phyloP scores from a whole-genome alignment of 306 rosid genomes.

The Amphicarpaea edgeworthii region DNA sequence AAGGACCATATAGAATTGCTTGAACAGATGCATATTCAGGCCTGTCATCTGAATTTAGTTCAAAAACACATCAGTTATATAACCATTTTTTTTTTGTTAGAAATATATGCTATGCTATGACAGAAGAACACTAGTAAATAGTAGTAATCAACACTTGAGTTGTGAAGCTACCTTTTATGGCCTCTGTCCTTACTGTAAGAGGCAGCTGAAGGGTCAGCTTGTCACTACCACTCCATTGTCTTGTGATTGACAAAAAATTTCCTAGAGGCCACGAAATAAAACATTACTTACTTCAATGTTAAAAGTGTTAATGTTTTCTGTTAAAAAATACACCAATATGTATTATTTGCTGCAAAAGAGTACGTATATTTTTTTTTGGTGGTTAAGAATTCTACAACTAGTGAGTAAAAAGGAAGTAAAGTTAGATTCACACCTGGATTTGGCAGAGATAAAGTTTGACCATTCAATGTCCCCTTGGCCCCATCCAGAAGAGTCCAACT shows the following conservation, averaged over 20 bases:
- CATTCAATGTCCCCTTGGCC: constrained; percentile 63
- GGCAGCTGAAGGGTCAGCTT: constrained; percentile 75
- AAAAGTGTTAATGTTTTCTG: background rate
- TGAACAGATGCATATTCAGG: constrained; percentile 64
- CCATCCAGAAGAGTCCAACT: constrained; percentile 66
- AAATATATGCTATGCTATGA: background rate
- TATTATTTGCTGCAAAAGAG: background rate
- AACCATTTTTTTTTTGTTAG: background rate
- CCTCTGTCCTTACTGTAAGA: constrained; percentile 70
- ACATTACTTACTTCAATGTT: background rate
- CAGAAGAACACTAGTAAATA: constrained; percentile 7
- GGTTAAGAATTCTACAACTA: background rate
- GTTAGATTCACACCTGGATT: constrained; percentile 62
- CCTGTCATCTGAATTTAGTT: constrained; percentile 77
- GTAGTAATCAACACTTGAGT: background rate
- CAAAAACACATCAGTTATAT: constrained; percentile 41
- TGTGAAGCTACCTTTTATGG: constrained; percentile 66
- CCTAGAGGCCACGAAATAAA: constrained; percentile 53
- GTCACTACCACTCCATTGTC: constrained; percentile 71
- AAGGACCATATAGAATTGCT: constrained; percentile 84
- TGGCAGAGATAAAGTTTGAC: constrained; percentile 50
- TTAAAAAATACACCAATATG: background rate
- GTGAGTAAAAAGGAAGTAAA: constrained; percentile 1
- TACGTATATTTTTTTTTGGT: background rate
- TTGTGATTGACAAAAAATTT: constrained; percentile 58